Evolutionary conservation across 495 filamentous ascomycete genomes (phyloP).

Genomic region (Penicillium fimorum): DNA sequence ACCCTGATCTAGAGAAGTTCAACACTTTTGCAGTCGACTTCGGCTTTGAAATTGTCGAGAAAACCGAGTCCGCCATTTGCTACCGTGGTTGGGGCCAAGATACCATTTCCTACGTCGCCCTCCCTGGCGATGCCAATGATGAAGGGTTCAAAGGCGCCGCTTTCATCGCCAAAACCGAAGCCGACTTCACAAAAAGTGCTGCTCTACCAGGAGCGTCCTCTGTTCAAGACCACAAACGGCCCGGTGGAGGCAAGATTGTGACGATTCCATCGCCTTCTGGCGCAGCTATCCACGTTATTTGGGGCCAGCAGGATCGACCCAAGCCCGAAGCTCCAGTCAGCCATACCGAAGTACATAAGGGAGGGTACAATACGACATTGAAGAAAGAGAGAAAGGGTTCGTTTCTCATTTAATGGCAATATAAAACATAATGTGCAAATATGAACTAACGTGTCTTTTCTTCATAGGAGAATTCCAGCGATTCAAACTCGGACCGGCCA

Average conservation of each 20-base stretch:
- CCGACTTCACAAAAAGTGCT: not conserved
- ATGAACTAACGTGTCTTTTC: not conserved
- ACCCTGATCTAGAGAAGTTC: not conserved
- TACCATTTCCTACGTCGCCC: not conserved
- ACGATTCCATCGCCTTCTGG: not conserved
- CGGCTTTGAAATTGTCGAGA: not conserved
- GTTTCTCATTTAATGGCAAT: not conserved
- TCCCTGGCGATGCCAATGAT: not conserved
- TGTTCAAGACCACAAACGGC: not conserved
- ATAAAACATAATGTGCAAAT: no score
- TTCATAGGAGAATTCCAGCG: not conserved
- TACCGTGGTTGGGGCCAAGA: not conserved
- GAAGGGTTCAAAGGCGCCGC: not conserved
- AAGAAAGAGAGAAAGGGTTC: not conserved
- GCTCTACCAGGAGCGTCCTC: not conserved
- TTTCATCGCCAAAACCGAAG: not conserved
- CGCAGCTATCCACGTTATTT: not conserved
- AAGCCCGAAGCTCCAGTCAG: not conserved
- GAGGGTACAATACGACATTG: not conserved
- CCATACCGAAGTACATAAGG: not conserved
- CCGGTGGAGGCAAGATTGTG: not conserved
- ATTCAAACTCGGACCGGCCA: not conserved
- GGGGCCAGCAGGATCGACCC: not conserved
- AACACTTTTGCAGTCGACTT: not conserved
- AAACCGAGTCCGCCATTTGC: not conserved